phyloP scores from a whole-genome alignment of 352 stramenopile genomes.

The Globisporangium paroecandrum region DNA sequence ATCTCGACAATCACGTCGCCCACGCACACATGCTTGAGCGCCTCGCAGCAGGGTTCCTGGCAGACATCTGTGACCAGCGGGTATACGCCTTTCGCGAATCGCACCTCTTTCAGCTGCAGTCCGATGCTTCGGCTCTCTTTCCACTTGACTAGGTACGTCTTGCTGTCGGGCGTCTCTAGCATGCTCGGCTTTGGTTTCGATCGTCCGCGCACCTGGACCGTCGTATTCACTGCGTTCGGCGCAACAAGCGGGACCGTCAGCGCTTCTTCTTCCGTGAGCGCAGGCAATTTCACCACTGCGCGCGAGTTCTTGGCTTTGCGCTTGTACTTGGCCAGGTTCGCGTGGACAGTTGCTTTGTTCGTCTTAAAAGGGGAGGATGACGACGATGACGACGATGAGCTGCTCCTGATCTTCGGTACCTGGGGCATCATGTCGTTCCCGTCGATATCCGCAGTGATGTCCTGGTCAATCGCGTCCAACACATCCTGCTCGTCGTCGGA shows the following conservation, averaged over 20 bases:
- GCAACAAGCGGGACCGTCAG: slow-evolving; percentile 76
- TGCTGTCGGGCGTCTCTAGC: slow-evolving; percentile 76
- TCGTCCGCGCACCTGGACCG: slow-evolving; percentile 74
- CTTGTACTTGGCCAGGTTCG: slow-evolving; percentile 74
- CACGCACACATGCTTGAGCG: slow-evolving; percentile 78
- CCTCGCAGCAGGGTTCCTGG: slow-evolving; percentile 79
- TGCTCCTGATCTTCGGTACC: slow-evolving; percentile 31
- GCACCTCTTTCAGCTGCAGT: slow-evolving; percentile 79
- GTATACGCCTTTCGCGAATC: slow-evolving; percentile 72
- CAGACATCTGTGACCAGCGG: slow-evolving; percentile 81
- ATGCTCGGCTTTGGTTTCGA: slow-evolving; percentile 75
- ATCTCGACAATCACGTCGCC: slow-evolving; percentile 87
- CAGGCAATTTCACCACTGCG: slow-evolving; percentile 57
- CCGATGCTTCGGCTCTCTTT: slow-evolving; percentile 86
- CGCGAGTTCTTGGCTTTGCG: slow-evolving; percentile 71
- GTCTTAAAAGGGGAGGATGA: slow-evolving; percentile 25
- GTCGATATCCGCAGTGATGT: slow-evolving; percentile 58
- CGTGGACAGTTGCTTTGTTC: slow-evolving; percentile 42
- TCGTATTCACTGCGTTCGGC: slow-evolving; percentile 82
- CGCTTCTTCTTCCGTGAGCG: slow-evolving; percentile 51
- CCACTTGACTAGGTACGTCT: slow-evolving; percentile 86
- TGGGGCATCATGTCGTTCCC: slow-evolving; percentile 53
- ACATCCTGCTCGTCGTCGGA: slow-evolving; percentile 14
- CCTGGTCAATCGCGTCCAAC: slow-evolving; percentile 38
- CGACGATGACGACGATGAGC: slow-evolving; percentile 2